phyloP scores from a whole-genome alignment of 441 rosid genomes.

The Bruguiera hainesii region DNA sequence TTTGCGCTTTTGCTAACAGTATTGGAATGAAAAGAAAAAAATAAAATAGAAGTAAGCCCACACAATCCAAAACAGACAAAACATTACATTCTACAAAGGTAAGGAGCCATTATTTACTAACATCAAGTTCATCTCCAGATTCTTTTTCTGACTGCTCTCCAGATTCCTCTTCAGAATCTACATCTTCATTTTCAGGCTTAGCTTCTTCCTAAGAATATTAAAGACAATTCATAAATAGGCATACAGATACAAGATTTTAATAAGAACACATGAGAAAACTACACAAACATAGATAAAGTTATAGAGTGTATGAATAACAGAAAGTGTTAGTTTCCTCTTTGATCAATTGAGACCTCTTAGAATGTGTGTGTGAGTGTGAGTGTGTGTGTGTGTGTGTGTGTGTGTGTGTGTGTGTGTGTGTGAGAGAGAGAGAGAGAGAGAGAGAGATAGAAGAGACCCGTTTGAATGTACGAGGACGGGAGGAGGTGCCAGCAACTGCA shows the following conservation, averaged over 20 bases:
- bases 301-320: no score
- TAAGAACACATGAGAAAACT: neutral
- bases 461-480: constrained; percentile 82
- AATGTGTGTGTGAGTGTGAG: no score
- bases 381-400: no score
- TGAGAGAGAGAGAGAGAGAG: no score
- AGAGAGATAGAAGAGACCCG: constrained; percentile 36
- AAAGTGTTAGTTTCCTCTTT: no score
- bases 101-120: constrained; percentile 29
- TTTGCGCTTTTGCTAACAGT: constrained; percentile 61
- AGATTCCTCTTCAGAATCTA: constrained; percentile 50
- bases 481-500: constrained; percentile 90
- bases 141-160: constrained; percentile 68
- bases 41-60: neutral
- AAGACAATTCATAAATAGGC: neutral
- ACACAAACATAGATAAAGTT: no score
- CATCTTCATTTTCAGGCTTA: constrained; percentile 32
- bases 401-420: no score
- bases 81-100: neutral
- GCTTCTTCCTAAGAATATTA: constrained; percentile 56
- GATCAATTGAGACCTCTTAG: no score
- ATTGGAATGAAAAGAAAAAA: neutral
- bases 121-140: constrained; percentile 61
- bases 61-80: neutral
- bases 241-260: neutral